Conservation (phyloP, 108 stramenopile species). For the Tribonema minus region DNA sequence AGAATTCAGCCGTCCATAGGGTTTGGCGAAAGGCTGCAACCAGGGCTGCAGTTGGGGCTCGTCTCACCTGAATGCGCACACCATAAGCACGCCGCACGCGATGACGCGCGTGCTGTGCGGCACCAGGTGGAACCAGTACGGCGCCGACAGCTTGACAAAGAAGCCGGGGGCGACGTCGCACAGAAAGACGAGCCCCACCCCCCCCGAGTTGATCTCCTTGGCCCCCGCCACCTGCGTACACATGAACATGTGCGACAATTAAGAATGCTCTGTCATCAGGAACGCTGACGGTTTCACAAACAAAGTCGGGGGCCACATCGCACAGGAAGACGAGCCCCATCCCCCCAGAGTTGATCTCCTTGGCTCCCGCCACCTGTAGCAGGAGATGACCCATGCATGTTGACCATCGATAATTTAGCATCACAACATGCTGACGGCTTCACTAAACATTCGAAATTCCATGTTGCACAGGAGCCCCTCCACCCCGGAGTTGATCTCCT, state of each 20-base stretch:
- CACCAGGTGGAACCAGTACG: slow-evolving; percentile 51
- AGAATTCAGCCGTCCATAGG: no score
- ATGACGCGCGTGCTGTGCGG: slow-evolving; percentile 26
- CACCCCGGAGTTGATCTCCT: slow-evolving; percentile 61
- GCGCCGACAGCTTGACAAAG: slow-evolving; percentile 35
- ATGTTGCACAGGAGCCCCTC: slow-evolving; percentile 65
- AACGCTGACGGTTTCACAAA: no score
- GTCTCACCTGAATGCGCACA: slow-evolving; percentile 15
- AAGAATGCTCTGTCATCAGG: no score
- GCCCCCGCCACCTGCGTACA: slow-evolving; percentile 10
- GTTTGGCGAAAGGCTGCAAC: no score
- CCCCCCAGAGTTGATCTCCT: slow-evolving; percentile 61
- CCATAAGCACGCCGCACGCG: slow-evolving; percentile 31
- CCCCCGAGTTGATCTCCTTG: slow-evolving; percentile 60
- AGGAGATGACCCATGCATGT: no score
- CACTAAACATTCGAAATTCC: no score
- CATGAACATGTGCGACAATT: no score
- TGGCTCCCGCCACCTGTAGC: slow-evolving; percentile 13
- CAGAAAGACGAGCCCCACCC: slow-evolving; percentile 66
- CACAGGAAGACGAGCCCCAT: slow-evolving; percentile 68
- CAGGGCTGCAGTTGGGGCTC: no score
- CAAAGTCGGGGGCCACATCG: slow-evolving; percentile 58
- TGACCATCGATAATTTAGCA: no score
- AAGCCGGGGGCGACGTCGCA: slow-evolving; percentile 58
- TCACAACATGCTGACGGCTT: no score